phyloP scores from a whole-genome alignment of 768 basidiomycete genomes.

The Tulasnella sp. region DNA sequence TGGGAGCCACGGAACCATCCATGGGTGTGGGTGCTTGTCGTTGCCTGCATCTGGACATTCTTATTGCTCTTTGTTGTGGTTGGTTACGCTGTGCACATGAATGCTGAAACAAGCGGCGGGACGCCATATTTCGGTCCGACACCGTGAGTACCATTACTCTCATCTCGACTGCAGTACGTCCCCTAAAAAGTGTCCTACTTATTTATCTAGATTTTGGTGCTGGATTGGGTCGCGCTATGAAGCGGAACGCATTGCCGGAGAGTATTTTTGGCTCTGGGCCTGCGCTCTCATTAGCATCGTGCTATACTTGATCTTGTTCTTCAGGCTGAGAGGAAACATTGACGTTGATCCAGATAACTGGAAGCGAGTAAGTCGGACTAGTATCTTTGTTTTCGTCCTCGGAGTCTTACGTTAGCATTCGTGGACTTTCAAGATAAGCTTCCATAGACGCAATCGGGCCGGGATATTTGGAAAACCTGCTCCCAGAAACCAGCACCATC shows the following conservation, averaged over 20 bases:
- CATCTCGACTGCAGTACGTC: too few relatives aligned
- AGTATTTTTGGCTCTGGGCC: constrained; percentile 34
- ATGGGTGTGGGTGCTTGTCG: constrained; percentile 22
- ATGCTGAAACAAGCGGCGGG: background rate
- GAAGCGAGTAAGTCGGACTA: constrained; percentile 7
- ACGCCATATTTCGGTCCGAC: constrained; percentile 27
- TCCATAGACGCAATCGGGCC: constrained; percentile 10
- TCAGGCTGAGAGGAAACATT: constrained; percentile 31
- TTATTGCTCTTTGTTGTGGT: constrained; percentile 20
- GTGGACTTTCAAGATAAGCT: constrained; percentile 11
- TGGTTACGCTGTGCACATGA: constrained; percentile 13
- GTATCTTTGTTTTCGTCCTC: too few relatives aligned
- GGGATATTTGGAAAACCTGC: constrained; percentile 1
- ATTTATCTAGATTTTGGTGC: constrained; percentile 29
- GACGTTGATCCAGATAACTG: constrained; percentile 32
- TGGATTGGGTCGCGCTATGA: constrained; percentile 29
- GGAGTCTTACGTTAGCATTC: background rate
- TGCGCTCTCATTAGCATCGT: constrained; percentile 30
- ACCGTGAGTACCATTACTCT: background rate
- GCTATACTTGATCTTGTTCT: constrained; percentile 30
- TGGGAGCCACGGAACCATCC: constrained; percentile 3
- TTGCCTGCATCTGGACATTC: constrained; percentile 29
- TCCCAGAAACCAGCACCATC: background rate
- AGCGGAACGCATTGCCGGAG: constrained; percentile 29
- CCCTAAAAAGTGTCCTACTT: background rate